Base-by-base conservation (phyloP, 192 early-diverging fungal species). In the Coemansia interrupta region DNA sequence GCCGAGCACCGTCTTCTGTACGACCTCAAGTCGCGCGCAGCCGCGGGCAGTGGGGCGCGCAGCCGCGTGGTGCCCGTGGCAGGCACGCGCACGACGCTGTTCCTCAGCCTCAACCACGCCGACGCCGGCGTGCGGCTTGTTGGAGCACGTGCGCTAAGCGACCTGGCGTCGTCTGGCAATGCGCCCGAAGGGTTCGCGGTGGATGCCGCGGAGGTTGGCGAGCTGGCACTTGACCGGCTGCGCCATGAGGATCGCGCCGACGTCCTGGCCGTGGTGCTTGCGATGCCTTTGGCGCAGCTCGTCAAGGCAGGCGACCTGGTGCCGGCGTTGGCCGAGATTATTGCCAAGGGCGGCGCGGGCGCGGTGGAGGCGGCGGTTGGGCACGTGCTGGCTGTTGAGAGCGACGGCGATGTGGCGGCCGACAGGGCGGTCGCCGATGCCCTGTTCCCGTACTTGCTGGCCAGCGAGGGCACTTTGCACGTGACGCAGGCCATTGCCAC, bases 21-120 rank as follows among this genome's bases (percentile, higher is more conserved):
- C 36, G 40, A 39, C 44, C 64, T 78, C 54, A 67, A 78, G 49
- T 52, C 59, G 54, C 58, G 61, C 18, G 55, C 52, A 1, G 45
- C 50, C 4, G 29, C 51, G 11, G 43, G 22, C 10, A 36, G 10
- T 7, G 32, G 32, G 10, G 44, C 45, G 6, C 58, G 30, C 22
- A 71, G 76, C 60, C 39, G 54, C 23, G 61, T 56, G 20, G 20
- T 79, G 56, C 66, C 86, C 2, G 64, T 94, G 12, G 75, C 83
- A 54, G 85, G 87, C 41, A 80, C 84, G 5, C 83, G 84, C 46
- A 92, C 91, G 1, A 92, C 90, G 4, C 68, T 96, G 19, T 94
- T 83, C 58, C 82, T 94, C 49, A 87, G 88, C 77, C 74, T 96
- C 47, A 84, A 89, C 52, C 88, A 91, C 53, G 76, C 83, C 0